Conservation (phyloP, 305 asterid species). For the Nicotiana rustica region DNA sequence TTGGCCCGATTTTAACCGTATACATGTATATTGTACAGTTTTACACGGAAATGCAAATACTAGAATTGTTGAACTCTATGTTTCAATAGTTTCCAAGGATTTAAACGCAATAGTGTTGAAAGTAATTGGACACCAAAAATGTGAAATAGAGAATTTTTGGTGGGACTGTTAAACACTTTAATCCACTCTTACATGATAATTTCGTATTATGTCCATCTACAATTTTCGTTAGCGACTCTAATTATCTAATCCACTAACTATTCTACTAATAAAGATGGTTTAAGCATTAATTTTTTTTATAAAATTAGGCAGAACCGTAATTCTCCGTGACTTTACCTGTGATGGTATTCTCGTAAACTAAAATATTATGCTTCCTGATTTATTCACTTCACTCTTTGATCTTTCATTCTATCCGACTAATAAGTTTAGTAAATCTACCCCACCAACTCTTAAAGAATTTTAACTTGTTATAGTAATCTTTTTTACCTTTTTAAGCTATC, state of each 20-base stretch:
- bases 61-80: neutral
- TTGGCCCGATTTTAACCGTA: too few relatives aligned
- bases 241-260: neutral
- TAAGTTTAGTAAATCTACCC: too few relatives aligned
- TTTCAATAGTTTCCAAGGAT: neutral
- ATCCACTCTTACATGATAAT: neutral
- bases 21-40: neutral
- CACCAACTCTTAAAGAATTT: too few relatives aligned
- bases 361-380: neutral
- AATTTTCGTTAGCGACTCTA: constrained; percentile 1
- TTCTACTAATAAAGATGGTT: neutral
- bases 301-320: neutral
- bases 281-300: neutral
- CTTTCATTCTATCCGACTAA: too few relatives aligned
- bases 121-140: neutral
- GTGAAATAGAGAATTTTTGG: neutral
- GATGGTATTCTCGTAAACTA: neutral
- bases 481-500: too few relatives aligned
- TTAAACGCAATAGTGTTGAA: neutral
- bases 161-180: neutral
- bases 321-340: neutral
- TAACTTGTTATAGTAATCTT: too few relatives aligned
- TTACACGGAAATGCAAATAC: neutral
- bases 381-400: neutral
- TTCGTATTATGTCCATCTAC: neutral